Conservation (phyloP, 352 stramenopile genomes). For the Saprolegnia diclina region DNA sequence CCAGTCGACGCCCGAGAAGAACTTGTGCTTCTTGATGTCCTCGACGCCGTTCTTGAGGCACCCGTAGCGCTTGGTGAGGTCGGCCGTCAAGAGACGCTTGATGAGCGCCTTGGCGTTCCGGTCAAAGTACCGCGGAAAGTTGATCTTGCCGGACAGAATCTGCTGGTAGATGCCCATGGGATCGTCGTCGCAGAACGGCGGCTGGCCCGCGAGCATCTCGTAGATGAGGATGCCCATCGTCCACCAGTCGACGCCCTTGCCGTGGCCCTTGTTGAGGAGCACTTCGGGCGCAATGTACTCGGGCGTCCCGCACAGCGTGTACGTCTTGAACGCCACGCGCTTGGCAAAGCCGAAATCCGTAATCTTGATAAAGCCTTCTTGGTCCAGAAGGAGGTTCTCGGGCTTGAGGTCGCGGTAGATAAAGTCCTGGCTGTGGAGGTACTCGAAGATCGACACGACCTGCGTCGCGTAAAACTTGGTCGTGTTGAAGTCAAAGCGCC, state of each 20-base stretch:
- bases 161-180: conserved; percentile 95
- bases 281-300: conserved; percentile 93
- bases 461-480: conserved; percentile 92
- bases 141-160: conserved; percentile 92
- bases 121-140: conserved; percentile 93
- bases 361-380: conserved; percentile 94
- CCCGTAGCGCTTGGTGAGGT: conserved; percentile 96
- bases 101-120: conserved; percentile 94
- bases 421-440: conserved; percentile 94
- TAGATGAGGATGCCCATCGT: conserved; percentile 96
- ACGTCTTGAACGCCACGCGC: conserved; percentile 92
- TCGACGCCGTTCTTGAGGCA: conserved; percentile 93
- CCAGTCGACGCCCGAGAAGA: conserved; percentile 90
- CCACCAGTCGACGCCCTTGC: conserved; percentile 94
- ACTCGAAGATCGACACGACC: conserved; percentile 95
- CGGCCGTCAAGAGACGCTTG: conserved; percentile 93
- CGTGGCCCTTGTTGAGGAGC: conserved; percentile 83
- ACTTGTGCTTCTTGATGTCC: conserved; percentile 98
- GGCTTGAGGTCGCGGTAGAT: conserved; percentile 97
- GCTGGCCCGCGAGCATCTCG: conserved; percentile 95
- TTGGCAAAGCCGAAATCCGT: conserved; percentile 94
- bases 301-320: conserved; percentile 90
- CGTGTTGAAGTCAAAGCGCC: conserved; percentile 89
- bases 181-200: conserved; percentile 95
- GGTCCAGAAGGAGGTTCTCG: conserved; percentile 94